Evolutionary conservation across 164 flowering plant genomes (phyloP).

Genomic region (Echeveria elegans): DNA sequence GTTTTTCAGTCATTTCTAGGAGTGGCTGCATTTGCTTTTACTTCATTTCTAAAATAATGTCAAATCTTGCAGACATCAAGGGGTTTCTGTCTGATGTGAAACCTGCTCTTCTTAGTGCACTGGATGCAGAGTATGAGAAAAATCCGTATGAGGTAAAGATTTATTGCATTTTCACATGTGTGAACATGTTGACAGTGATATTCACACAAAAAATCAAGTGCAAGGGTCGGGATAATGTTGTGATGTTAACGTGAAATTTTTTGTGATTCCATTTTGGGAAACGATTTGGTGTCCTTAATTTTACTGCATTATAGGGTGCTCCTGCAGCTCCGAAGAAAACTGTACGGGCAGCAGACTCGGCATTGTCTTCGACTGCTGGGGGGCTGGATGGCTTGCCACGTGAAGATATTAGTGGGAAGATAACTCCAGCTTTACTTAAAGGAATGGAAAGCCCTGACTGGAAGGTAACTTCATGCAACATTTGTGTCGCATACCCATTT

Average conservation of each 20-base stretch:
- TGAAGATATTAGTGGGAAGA: slow-evolving; percentile 95
- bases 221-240: not conserved
- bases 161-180: not conserved
- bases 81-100: slow-evolving; percentile 91
- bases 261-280: not conserved
- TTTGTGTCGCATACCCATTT: not conserved
- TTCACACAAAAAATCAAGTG: not conserved
- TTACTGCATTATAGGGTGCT: slow-evolving; percentile 40
- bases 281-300: not conserved
- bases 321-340: slow-evolving; percentile 71
- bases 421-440: slow-evolving; percentile 73
- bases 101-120: slow-evolving; percentile 95
- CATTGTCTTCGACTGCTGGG: slow-evolving; percentile 36
- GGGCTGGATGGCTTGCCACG: slow-evolving; percentile 89
- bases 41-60: not conserved
- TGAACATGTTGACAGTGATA: not conserved
- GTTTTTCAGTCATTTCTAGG: not conserved
- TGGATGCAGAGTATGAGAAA: slow-evolving; percentile 94
- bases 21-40: slow-evolving; percentile 5
- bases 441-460: slow-evolving; percentile 87
- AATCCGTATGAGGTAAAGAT: slow-evolving; percentile 87
- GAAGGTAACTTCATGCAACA: slow-evolving; percentile 50
- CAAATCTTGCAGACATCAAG: slow-evolving; percentile 61
- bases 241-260: not conserved
- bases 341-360: slow-evolving; percentile 46